Base-by-base conservation (phyloP, 2,329 filamentous ascomycete species). In the Zymoseptoria brevis region DNA sequence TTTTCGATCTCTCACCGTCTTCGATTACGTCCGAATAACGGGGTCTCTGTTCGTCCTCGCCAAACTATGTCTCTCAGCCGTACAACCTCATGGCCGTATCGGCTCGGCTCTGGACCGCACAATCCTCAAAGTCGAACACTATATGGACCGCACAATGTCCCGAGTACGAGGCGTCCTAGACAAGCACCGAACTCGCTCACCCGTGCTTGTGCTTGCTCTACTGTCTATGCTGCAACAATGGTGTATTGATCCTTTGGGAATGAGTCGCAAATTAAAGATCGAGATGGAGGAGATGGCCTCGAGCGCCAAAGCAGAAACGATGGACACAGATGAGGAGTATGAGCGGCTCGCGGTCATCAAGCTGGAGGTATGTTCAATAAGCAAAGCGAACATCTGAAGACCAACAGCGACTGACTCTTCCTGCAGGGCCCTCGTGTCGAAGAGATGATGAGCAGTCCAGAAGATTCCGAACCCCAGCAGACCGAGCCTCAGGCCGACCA, bases 41-140 rank as follows among this genome's bases (percentile, higher is more conserved):
- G 90, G 89, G 68, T 85, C 84, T 5, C 80, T 86, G 2, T 85
- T 90, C 19, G 83, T 88, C 30, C 76, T 90, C 45, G 87, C 89
- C 70, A 90, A 90, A 72, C 81, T 91, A 62, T 87, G 87, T 73
- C 86, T 88, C 54, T 83, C 85, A 8, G 84, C 86, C 3, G 82
- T 82, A 1, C 80, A 81, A 13, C 81, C 85, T 0, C 80, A 81
- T 49, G 86, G 83, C 16, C 85, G 87, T 65, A 80, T 92, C 1
- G 85, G 84, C n/a, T 82, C 82, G 60, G 81, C 91, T 19, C 86
- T 93, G 62, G 80, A 85, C 64, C 83, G 83, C 62, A 81, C 86
- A 57, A 80, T 86, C 64, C 81, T 93, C 75, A 84, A 85, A 60
- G 76, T 82, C 16, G 81, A 84, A 63, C 77, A 82, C 57, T 87